Conservation (phyloP, 306 rosid species). For the Cicer judaicum region DNA sequence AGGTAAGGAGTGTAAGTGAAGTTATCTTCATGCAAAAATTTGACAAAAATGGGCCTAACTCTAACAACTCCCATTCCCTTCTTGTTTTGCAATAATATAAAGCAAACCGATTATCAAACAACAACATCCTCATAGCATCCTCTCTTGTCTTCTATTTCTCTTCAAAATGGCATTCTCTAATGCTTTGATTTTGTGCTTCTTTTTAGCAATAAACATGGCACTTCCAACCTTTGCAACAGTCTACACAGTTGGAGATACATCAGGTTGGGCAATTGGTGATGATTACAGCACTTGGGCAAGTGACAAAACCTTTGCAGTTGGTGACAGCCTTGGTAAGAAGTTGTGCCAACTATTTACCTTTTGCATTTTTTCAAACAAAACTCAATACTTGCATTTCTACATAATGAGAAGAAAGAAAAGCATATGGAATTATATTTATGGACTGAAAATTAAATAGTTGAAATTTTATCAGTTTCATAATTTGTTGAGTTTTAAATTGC, state of each 20-base stretch:
- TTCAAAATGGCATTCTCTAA: slow-evolving; percentile 55
- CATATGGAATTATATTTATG: neutral
- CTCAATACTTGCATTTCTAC: neutral
- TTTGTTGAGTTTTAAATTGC: neutral
- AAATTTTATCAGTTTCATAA: neutral
- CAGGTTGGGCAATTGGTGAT: slow-evolving; percentile 71
- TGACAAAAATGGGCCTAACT: slow-evolving; percentile 58
- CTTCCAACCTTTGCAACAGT: slow-evolving; percentile 61
- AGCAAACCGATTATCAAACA: slow-evolving; percentile 43
- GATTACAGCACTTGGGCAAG: slow-evolving; percentile 82
- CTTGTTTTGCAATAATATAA: slow-evolving; percentile 50
- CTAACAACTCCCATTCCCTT: slow-evolving; percentile 58
- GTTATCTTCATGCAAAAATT: slow-evolving; percentile 54
- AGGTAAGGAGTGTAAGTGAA: slow-evolving; percentile 70
- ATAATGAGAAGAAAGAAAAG: neutral
- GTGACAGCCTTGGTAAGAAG: slow-evolving; percentile 73
- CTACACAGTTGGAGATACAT: slow-evolving; percentile 74
- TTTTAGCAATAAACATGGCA: slow-evolving; percentile 54
- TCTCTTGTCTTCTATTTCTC: neutral
- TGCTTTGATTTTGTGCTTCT: slow-evolving; percentile 41
- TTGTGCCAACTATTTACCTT: neutral
- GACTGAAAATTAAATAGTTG: neutral
- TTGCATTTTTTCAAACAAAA: neutral
- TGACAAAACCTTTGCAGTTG: slow-evolving; percentile 68
- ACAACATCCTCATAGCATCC: slow-evolving; percentile 31